Conservation (phyloP, 176 grass and related monocot species). For the sorghum (Sorghum bicolor) region DNA sequence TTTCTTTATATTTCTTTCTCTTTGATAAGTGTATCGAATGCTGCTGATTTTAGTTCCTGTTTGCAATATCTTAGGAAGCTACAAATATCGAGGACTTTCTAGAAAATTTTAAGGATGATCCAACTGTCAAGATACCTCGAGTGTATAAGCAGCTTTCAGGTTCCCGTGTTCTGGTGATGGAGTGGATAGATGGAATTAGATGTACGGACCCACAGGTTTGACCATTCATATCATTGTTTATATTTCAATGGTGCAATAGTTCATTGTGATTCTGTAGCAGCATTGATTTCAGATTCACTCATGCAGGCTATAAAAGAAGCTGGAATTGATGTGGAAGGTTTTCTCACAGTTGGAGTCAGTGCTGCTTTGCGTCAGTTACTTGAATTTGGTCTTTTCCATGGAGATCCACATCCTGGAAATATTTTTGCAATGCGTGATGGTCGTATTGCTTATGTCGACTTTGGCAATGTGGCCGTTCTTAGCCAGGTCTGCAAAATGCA, state of each 20-base stretch:
- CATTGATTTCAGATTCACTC: slow-evolving; percentile 36
- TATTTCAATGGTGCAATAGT: slow-evolving; percentile 26
- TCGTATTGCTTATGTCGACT: slow-evolving; percentile 99
- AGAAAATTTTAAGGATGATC: slow-evolving; percentile 94
- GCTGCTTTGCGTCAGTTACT: slow-evolving; percentile 88
- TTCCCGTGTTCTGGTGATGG: slow-evolving; percentile 91
- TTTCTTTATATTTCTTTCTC: neutral
- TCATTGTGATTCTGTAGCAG: slow-evolving; percentile 12
- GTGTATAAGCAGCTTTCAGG: slow-evolving; percentile 83
- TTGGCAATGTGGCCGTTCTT: slow-evolving; percentile 96
- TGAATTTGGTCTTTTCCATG: slow-evolving; percentile 98
- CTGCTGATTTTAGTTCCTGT: neutral
- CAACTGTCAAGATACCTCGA: slow-evolving; percentile 96
- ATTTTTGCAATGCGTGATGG: slow-evolving; percentile 98
- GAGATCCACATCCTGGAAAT: slow-evolving; percentile 99
- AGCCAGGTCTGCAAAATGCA: slow-evolving; percentile 58
- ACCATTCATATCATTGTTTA: slow-evolving; percentile 6
- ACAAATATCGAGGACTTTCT: slow-evolving; percentile 94
- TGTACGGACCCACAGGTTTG: slow-evolving; percentile 92
- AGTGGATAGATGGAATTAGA: slow-evolving; percentile 98
- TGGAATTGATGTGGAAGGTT: slow-evolving; percentile 88
- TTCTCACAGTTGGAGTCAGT: slow-evolving; percentile 96
- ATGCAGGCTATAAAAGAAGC: slow-evolving; percentile 84
- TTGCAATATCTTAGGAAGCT: slow-evolving; percentile 67
- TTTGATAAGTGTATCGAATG: neutral